Evolutionary conservation across 306 rosid genomes (phyloP), one percentile per base, ranked within the genome.

Genomic region (Fragaria iinumae): DNA sequence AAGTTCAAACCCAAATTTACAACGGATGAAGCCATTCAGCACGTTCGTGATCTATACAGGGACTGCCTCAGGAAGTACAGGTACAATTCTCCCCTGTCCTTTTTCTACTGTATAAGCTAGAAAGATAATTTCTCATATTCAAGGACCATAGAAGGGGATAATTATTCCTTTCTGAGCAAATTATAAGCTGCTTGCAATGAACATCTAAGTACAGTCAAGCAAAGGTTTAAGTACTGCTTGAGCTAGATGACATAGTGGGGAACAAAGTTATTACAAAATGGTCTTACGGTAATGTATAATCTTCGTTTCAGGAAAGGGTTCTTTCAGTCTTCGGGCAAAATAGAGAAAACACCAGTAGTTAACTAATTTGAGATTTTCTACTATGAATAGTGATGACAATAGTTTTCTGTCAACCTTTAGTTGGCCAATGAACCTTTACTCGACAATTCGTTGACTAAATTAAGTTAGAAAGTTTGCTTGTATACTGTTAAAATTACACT

Each of bases 1-100:
- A 91, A 92, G 73, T 91, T 92, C 84, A 88, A 86, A 80, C 98
- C 99, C 50, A 89, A 85, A 80, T 92, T 87, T 82, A 89, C 89
- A 21, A 59, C 52, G 12, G 96, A 88, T 66, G 98, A 96, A 83
- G 98, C 98, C 75, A 72, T 92, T 80, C 90, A 89, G 82, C 96
- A 91, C 64, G 87, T 91, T 56, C 93, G 86, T 18, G 90, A 88
- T 76, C 96, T 92, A 84, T 96, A 92, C 73, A 78, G 55, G 75
- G 93, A 92, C 60, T 86, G 92, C 74, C 84, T 95, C 65, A 77
- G 81, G 76, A 92, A 88, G 82, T 87, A 86, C 83, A 77, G 97
- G 97, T 95, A 82, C 41, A 11, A 49, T 57, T 74, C 34, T 70
- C 69, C 23, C 59, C 76, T 74, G 48, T 55, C 50, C 71, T 74